Conservation (phyloP, 1,284 basidiomycete species). For the Naganishia cerealis region DNA sequence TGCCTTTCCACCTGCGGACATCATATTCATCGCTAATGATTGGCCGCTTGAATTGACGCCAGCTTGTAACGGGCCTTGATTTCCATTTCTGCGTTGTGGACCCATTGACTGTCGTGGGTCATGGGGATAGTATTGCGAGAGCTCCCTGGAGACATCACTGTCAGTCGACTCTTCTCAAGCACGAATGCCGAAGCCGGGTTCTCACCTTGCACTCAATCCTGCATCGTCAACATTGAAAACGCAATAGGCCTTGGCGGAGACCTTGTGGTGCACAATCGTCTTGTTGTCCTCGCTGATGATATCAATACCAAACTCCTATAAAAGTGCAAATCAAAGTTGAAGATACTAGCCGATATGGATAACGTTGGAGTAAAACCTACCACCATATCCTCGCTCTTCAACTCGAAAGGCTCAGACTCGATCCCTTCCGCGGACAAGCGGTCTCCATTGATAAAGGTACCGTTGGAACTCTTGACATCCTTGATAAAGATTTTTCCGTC, state of each 20-base stretch:
- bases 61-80: conserved; percentile 13
- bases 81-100: conserved; percentile 27
- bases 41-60: conserved; percentile 13
- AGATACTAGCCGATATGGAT: background rate
- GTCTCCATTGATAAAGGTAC: conserved; percentile 96
- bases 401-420: conserved; percentile 89
- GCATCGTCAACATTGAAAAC: conserved; percentile 84
- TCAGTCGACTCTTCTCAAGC: background rate
- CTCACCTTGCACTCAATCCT: conserved; percentile 48
- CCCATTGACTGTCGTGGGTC: conserved; percentile 39
- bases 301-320: conserved; percentile 95
- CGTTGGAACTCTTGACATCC: conserved; percentile 96
- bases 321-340: background rate
- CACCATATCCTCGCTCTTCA: conserved; percentile 90
- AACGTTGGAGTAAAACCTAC: conserved; percentile 56
- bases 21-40: conserved; percentile 36
- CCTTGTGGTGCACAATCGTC: conserved; percentile 97
- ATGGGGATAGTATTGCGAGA: conserved; percentile 47
- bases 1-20: conserved; percentile 52
- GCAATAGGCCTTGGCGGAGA: conserved; percentile 88
- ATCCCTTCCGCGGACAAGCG: conserved; percentile 84
- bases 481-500: conserved; percentile 83
- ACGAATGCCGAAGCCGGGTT: background rate
- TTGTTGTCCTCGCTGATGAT: conserved; percentile 98
- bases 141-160: conserved; percentile 41